Percentiles rank a stretch among this genome's conserved stretches.
phyloP scores from a whole-genome alignment of 1,139 yeast species.

The Hyphopichia khmerensis region DNA sequence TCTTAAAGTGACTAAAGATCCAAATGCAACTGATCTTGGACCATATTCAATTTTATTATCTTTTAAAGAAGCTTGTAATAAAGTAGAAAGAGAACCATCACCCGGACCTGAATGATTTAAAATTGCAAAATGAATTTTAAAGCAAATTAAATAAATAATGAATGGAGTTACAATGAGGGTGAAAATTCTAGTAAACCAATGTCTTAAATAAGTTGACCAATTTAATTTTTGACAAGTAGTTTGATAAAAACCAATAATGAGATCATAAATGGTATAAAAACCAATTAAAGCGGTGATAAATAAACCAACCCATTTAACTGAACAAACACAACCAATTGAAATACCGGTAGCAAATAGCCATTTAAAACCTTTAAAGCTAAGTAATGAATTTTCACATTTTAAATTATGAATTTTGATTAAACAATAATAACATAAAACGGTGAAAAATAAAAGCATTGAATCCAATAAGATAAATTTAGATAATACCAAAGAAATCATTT shows the following conservation, averaged over 20 bases:
- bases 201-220: slow-evolving; percentile 45
- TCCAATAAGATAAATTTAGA: slow-evolving; percentile 73
- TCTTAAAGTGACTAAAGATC: slow-evolving; percentile 63
- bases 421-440: slow-evolving; percentile 60
- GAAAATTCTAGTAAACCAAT: slow-evolving; percentile 72
- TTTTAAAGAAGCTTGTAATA: slow-evolving; percentile 65
- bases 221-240: slow-evolving; percentile 18
- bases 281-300: slow-evolving; percentile 86
- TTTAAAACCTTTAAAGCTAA: slow-evolving; percentile 43
- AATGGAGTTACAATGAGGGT: slow-evolving; percentile 75
- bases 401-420: slow-evolving; percentile 53
- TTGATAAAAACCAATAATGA: slow-evolving; percentile 65
- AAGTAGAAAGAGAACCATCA: slow-evolving; percentile 68
- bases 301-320: slow-evolving; percentile 95
- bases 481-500: slow-evolving; percentile 62
- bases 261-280: slow-evolving; percentile 74
- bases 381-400: slow-evolving; percentile 34
- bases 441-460: slow-evolving; percentile 70
- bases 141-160: slow-evolving; percentile 63
- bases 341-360: slow-evolving; percentile 74
- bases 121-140: slow-evolving; percentile 76
- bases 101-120: slow-evolving; percentile 80
- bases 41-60: slow-evolving; percentile 53
- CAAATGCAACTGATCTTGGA: slow-evolving; percentile 62
- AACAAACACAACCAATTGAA: slow-evolving; percentile 87